A percentile compares a stretch with the other conserved stretches of the same genome.
Conservation (phyloP, 2,329 filamentous ascomycete genomes). For the Colletotrichum camelliae region DNA sequence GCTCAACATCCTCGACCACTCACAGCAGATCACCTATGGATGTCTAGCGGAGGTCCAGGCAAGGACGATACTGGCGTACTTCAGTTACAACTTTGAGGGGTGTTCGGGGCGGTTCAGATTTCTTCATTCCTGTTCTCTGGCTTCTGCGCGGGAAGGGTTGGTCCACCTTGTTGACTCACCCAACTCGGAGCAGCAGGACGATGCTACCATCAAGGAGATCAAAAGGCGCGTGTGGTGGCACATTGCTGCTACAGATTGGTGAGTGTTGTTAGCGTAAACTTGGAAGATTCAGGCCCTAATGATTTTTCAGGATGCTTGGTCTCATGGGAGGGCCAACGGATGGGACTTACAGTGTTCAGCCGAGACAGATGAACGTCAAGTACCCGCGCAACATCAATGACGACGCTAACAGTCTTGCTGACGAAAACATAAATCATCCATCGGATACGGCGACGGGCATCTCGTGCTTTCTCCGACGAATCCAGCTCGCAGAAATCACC, state of each 20-base stretch:
- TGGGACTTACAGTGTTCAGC: slow-evolving; percentile 40
- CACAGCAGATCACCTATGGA: slow-evolving; percentile 32
- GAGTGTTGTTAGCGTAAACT: not conserved
- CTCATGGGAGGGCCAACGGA: slow-evolving; percentile 40
- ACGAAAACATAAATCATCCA: slow-evolving; percentile 33
- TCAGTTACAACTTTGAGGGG: slow-evolving; percentile 43
- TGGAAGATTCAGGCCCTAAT: not conserved
- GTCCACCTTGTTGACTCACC: slow-evolving; percentile 46
- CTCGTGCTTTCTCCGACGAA: slow-evolving; percentile 42
- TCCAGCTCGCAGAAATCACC: slow-evolving; percentile 41
- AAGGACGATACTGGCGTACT: slow-evolving; percentile 40
- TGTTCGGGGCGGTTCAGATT: slow-evolving; percentile 36
- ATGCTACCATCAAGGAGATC: slow-evolving; percentile 35
- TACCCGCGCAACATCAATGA: slow-evolving; percentile 45
- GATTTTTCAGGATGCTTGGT: slow-evolving; percentile 36
- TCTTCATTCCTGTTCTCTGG: slow-evolving; percentile 28
- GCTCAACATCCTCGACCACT: slow-evolving; percentile 39
- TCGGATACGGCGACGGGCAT: slow-evolving; percentile 36
- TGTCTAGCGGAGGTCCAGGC: slow-evolving; percentile 43
- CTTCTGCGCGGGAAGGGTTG: slow-evolving; percentile 32
- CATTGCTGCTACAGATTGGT: slow-evolving; percentile 45
- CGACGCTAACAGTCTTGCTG: slow-evolving; percentile 35
- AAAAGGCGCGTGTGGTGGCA: slow-evolving; percentile 51
- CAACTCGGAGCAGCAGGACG: slow-evolving; percentile 25
- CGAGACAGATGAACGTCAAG: slow-evolving; percentile 42